Percentiles rank a stretch among this genome's conserved stretches.
Evolutionary conservation across 345 rosid genomes (phyloP).

Genomic region (Laguncularia racemosa): DNA sequence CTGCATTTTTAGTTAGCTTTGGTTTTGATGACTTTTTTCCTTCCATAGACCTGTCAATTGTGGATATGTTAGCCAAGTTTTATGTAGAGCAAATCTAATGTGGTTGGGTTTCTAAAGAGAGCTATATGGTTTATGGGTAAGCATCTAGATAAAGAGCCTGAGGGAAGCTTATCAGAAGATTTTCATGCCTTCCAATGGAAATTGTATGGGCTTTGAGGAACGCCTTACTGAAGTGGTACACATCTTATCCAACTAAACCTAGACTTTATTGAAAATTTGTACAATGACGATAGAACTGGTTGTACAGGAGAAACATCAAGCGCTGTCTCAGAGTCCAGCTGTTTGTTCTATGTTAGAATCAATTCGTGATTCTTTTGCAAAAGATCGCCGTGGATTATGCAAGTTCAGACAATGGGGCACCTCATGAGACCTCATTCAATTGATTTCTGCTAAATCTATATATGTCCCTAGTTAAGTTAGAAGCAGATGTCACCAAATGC

Average conservation of each 20-base stretch:
- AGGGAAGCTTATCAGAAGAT: constrained; percentile 73
- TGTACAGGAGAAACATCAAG: constrained; percentile 47
- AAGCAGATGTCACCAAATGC: no score
- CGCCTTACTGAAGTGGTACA: constrained; percentile 72
- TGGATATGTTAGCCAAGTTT: background rate
- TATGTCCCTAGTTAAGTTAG: no score
- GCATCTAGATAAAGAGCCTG: constrained; percentile 60
- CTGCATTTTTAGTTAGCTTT: no score
- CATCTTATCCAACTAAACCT: background rate
- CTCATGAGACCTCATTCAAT: constrained; percentile 18
- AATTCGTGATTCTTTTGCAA: constrained; percentile 59
- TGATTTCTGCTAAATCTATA: no score
- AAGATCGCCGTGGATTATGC: constrained; percentile 83
- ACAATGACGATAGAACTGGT: constrained; percentile 4
- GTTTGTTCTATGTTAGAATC: constrained; percentile 67
- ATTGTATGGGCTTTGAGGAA: constrained; percentile 45
- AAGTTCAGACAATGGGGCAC: constrained; percentile 59
- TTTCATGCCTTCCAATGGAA: constrained; percentile 56
- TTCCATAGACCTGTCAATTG: background rate
- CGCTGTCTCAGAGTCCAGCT: constrained; percentile 37
- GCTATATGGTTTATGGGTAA: constrained; percentile 12
- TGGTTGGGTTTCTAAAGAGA: constrained; percentile 8
- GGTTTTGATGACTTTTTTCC: no score
- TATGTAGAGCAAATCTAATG: background rate
- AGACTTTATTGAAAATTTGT: background rate